phyloP scores from a whole-genome alignment of 306 rosid species.

The Notholithocarpus densiflorus region DNA sequence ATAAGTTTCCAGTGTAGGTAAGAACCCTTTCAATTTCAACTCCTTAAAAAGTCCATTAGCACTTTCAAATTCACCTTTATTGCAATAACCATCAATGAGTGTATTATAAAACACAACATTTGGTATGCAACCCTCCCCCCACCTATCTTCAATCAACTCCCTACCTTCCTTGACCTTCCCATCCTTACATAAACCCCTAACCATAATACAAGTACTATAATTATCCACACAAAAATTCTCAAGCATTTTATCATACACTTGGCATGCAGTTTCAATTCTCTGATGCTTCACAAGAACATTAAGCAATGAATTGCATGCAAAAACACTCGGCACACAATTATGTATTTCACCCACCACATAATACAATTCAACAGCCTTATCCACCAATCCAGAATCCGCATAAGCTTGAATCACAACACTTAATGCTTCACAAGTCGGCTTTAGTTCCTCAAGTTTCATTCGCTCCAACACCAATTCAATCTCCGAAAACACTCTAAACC shows the following conservation, averaged over 20 bases:
- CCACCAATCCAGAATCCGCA: constrained; percentile 53
- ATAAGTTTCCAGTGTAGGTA: constrained; percentile 57
- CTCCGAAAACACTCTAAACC: constrained; percentile 52
- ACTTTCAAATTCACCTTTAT: constrained; percentile 47
- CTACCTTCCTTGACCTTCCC: constrained; percentile 65
- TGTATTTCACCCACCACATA: constrained; percentile 29
- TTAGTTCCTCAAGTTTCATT: constrained; percentile 38
- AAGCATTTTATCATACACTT: constrained; percentile 71
- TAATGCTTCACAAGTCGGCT: constrained; percentile 55
- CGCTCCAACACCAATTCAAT: constrained; percentile 40
- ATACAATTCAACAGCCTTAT: constrained; percentile 52
- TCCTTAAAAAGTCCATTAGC: constrained; percentile 53
- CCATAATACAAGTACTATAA: constrained; percentile 63
- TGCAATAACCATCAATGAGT: constrained; percentile 71
- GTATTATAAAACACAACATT: constrained; percentile 69
- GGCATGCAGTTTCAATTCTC: constrained; percentile 45
- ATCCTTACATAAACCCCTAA: constrained; percentile 59
- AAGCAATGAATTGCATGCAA: constrained; percentile 60
- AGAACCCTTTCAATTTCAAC: constrained; percentile 65
- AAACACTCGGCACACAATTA: constrained; percentile 42
- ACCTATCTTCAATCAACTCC: constrained; percentile 54
- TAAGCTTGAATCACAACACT: constrained; percentile 43
- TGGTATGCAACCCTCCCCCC: constrained; percentile 74
- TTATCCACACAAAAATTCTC: constrained; percentile 39
- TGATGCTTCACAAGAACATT: constrained; percentile 34